Evolutionary conservation across 345 rosid genomes (phyloP).

Genomic region (Eucalyptus urophylla): DNA sequence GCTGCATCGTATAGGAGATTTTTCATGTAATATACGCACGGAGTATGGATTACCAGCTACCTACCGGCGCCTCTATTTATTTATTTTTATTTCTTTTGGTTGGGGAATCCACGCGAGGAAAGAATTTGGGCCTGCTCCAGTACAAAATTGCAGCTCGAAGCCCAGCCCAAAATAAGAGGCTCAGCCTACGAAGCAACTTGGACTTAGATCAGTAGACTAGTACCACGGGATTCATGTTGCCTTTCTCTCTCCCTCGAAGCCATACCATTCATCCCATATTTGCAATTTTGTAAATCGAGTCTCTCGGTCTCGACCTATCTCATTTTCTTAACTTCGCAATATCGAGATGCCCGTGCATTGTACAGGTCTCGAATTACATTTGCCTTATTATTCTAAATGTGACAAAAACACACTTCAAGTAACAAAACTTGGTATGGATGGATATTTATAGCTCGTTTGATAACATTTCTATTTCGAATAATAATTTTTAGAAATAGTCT

Average conservation of each 20-base stretch:
- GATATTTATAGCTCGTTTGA: accelerated
- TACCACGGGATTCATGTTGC: background rate
- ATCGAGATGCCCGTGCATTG: background rate
- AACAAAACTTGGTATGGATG: accelerated
- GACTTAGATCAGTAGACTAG: background rate
- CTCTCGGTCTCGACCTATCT: background rate
- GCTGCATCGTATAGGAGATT: background rate
- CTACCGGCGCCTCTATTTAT: background rate
- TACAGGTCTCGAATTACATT: background rate
- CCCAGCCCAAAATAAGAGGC: background rate
- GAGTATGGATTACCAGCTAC: background rate
- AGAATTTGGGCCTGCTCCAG: background rate
- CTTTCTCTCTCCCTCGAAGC: background rate
- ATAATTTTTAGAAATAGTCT: no score
- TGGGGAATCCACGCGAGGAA: background rate
- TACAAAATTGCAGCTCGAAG: background rate
- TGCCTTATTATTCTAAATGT: background rate
- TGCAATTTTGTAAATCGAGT: background rate
- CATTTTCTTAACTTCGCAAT: background rate
- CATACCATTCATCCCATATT: background rate
- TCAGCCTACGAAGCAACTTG: background rate
- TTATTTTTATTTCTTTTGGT: background rate
- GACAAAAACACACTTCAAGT: no score
- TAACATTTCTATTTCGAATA: no score
- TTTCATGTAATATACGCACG: background rate